Percentiles rank a stretch among this genome's conserved stretches.
Evolutionary conservation across 2,329 filamentous ascomycete genomes (phyloP).

Genomic region (Coleophoma eucalyptorum): DNA sequence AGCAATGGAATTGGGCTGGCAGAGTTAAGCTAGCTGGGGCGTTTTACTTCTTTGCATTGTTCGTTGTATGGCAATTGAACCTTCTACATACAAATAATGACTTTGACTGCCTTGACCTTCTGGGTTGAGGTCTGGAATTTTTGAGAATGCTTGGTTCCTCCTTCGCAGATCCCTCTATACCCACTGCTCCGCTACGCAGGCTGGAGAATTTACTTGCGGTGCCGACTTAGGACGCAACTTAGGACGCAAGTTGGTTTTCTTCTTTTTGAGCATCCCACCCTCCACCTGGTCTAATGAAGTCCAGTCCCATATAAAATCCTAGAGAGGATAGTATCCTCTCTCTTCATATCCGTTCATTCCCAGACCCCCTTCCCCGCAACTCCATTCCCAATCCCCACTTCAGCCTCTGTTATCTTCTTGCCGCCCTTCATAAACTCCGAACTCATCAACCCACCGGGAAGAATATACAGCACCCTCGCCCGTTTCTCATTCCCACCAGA

Average conservation of each 20-base stretch:
- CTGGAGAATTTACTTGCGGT: too few species aligned
- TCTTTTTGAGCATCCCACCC: too few species aligned
- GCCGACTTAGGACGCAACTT: too few species aligned
- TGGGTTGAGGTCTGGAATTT: too few species aligned
- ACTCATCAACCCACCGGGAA: slow-evolving; percentile 54
- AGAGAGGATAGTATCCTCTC: slow-evolving; percentile 18
- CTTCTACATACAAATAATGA: too few species aligned
- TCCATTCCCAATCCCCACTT: slow-evolving; percentile 20
- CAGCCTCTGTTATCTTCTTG: slow-evolving; percentile 26
- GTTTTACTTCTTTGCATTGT: slow-evolving; percentile 2
- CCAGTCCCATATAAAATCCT: neutral
- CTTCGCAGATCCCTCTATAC: too few species aligned
- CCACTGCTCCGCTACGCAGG: too few species aligned
- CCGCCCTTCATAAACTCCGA: slow-evolving; percentile 50
- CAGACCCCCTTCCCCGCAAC: slow-evolving; percentile 22
- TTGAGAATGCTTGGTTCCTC: too few species aligned
- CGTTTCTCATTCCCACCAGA: slow-evolving; percentile 6
- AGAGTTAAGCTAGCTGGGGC: slow-evolving; percentile 4
- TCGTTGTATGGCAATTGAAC: too few species aligned
- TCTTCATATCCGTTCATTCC: slow-evolving; percentile 24
- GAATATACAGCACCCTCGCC: slow-evolving; percentile 49
- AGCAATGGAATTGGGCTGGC: slow-evolving; percentile 13
- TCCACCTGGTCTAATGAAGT: too few species aligned
- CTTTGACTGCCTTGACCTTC: too few species aligned
- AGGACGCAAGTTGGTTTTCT: too few species aligned